Percentiles rank a stretch among this genome's conserved stretches.
Evolutionary conservation across 345 rosid genomes (phyloP).

Genomic region (Gossypium thurberi): DNA sequence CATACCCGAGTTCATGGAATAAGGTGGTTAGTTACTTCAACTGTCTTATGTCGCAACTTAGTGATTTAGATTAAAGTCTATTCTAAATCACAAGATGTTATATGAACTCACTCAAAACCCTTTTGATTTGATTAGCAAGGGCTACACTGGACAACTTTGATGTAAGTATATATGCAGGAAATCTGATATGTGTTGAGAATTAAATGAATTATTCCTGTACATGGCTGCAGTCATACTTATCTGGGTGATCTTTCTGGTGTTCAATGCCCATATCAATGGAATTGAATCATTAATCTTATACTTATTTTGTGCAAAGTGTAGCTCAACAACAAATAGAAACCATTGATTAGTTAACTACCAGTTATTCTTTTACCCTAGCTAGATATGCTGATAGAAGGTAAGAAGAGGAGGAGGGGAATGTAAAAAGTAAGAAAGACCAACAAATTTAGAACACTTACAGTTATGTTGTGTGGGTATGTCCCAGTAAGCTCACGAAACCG

Average conservation of each 20-base stretch:
- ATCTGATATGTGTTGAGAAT: not conserved
- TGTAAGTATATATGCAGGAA: not conserved
- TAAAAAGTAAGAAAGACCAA: not conserved
- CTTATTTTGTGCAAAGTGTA: not conserved
- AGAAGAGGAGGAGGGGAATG: not conserved
- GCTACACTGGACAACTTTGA: not conserved
- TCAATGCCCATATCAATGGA: not conserved
- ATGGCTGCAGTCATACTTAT: not conserved
- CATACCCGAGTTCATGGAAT: not conserved
- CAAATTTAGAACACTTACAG: conserved; percentile 43
- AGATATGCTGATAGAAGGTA: not conserved
- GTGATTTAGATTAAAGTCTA: not conserved
- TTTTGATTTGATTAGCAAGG: not conserved
- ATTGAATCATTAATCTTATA: not conserved
- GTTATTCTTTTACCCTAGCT: not conserved
- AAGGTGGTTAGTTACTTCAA: not conserved
- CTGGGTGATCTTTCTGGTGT: not conserved
- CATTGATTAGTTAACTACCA: not conserved
- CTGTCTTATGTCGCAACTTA: not conserved
- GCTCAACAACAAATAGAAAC: not conserved
- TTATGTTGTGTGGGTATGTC: conserved; percentile 72
- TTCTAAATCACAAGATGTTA: not conserved
- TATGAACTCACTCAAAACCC: not conserved
- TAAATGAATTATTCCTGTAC: not conserved
- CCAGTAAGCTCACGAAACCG: conserved; percentile 95